Evolutionary conservation across 306 rosid genomes (phyloP), one percentile per base, ranked within the genome.

Genomic region (Ormosia emarginata): DNA sequence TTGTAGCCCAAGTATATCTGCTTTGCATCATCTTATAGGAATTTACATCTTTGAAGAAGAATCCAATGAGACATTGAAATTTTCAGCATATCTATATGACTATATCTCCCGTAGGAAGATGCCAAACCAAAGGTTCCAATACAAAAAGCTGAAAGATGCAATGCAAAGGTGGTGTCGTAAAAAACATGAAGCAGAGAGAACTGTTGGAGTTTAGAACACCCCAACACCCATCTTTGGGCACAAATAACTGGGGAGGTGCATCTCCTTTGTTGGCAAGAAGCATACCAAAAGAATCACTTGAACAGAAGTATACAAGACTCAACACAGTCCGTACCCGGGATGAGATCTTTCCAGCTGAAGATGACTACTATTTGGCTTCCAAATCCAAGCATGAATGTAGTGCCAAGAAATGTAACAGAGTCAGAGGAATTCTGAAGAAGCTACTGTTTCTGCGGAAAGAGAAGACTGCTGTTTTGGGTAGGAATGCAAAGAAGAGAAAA

Each of bases 171-270:
- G 34, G 43, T 24, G 24, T 24, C 0, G 24, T 24, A 24, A 24
- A n/a, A 12, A 52, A 62, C 34, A 88, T 78, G 87, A 84, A 80
- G 72, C 74, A 32, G 65, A 80, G 77, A 63, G 86, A 84, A 57
- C 2, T 62, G 8, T 17, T 65, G 81, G 94, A 82, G 50, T 94
- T 91, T 46, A 92, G 96, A 84, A 91, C 91, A 46, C 97, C 96
- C 24, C 94, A 91, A 69, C 92, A 86, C 86, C 97, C 98, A 55
- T 85, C 87, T 80, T 24, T 86, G 43, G 96, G 91, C 36, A 59
- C 85, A 55, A 94, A 89, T 73, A 83, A 81, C 4, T 90, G 97
- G 98, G 97, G 98, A 43, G 98, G 97, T 74, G 90, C 91, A 57
- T 92, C 97, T 72, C 97, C 98, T 18, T 82, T 94, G 84, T 53